phyloP scores from a whole-genome alignment of 345 rosid species.

The Erysimum cheiranthoides region DNA sequence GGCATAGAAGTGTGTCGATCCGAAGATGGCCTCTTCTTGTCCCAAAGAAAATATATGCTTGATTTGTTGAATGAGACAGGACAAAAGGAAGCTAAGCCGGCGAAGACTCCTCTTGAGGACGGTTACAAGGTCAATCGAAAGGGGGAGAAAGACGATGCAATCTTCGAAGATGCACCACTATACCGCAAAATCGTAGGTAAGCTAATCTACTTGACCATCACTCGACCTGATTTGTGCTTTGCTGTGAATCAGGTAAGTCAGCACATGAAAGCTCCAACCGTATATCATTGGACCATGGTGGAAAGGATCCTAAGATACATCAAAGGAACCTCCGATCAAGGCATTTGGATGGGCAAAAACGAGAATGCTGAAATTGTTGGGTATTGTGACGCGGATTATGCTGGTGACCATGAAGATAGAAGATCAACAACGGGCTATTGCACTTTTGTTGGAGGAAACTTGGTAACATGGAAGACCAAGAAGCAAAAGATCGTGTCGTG shows the following conservation, averaged over 20 bases:
- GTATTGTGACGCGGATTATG: not conserved
- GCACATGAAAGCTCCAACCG: not conserved
- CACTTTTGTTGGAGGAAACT: not conserved
- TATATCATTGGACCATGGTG: not conserved
- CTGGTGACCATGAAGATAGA: not conserved
- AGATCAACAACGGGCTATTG: not conserved
- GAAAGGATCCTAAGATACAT: not conserved
- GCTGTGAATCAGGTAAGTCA: not conserved
- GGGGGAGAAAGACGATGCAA: too few relatives aligned
- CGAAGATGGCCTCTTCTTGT: too few relatives aligned
- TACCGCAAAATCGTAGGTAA: not conserved
- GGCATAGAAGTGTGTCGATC: too few relatives aligned
- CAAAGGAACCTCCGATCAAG: not conserved
- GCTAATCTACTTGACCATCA: not conserved
- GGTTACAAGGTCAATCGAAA: too few relatives aligned
- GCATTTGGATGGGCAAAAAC: not conserved
- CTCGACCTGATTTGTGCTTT: not conserved
- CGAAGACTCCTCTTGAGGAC: too few relatives aligned
- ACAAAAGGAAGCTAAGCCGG: too few relatives aligned
- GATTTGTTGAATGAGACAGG: too few relatives aligned
- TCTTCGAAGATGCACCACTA: too few relatives aligned
- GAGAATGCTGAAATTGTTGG: not conserved
- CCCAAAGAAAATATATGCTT: too few relatives aligned
- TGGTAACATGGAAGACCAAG: not conserved
- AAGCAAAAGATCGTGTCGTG: not conserved